Evolutionary conservation across 2,329 filamentous ascomycete species (phyloP), one percentile per base, ranked within the genome.

Genomic region (Aspergillus sp.): DNA sequence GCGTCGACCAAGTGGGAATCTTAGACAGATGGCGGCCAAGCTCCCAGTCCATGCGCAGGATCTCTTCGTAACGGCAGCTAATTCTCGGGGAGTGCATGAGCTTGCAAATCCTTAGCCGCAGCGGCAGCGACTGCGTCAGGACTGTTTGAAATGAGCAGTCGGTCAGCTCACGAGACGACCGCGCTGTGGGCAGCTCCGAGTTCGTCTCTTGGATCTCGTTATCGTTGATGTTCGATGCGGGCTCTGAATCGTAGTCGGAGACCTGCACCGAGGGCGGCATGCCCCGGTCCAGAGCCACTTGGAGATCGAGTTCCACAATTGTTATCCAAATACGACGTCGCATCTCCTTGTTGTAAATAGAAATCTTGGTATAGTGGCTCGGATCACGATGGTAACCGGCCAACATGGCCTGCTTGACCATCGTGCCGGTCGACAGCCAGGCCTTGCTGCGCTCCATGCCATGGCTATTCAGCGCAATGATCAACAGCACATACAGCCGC

Each of bases 271-370:
- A 66, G 35, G 77, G 73, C 2, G 74, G 71, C 64, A 81, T 74
- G 1, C 79, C 79, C 8, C 70, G 68, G 50, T 80, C 76, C 9
- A 80, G 62, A 1, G 76, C 75, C 0, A 75, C 69, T 52, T 80
- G 77, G 2, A 80, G 58, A 46, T 81, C 78, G 28, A 81, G 60
- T 52, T 81, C 77, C 7, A 76, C 61, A 7, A 80, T 75, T 1
- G 78, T 79, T 2, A 68, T 69, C 79, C 79, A 82, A 2, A 82
- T 62, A 39, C 78, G 69, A 44, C 75, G 69, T 44, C 78, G 72
- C 71, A 71, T 70, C 52, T 72, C 69, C 45, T 65, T 64, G 30
- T 70, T 66, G 47, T 71, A 71, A 1, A 54, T 46, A 0, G 66
- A 68, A 9, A 69, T 65, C 4, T 52, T 60, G 6, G 58, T 56